phyloP scores from a whole-genome alignment of 768 basidiomycete species.

The Heimioporus sp. region DNA sequence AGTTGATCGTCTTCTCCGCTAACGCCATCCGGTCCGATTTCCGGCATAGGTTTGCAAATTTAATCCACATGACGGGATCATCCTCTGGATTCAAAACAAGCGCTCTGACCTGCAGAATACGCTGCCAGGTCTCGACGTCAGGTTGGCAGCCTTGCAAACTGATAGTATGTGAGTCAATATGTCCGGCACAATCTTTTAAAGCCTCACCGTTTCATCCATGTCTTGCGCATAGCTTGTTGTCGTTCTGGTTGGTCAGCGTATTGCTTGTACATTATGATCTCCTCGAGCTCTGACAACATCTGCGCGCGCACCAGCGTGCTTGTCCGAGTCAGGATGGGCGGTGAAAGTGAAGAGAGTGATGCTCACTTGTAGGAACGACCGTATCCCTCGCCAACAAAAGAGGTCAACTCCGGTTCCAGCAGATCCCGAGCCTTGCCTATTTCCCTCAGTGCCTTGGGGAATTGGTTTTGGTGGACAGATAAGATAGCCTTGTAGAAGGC shows the following conservation, averaged over 20 bases:
- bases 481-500: conserved; percentile 96
- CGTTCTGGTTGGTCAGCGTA: conserved; percentile 91
- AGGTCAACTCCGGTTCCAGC: conserved; percentile 86
- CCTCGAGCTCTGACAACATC: conserved; percentile 97
- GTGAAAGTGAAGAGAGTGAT: not conserved
- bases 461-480: conserved; percentile 95
- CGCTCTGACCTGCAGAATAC: conserved; percentile 93
- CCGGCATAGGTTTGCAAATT: conserved; percentile 96
- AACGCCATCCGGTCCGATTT: conserved; percentile 93
- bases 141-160: conserved; percentile 95
- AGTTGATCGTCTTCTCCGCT: conserved; percentile 96
- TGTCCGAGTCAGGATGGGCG: conserved; percentile 11
- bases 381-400: conserved; percentile 93
- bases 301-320: conserved; percentile 97
- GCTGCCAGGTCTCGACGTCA: conserved; percentile 99
- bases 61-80: conserved; percentile 98
- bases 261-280: conserved; percentile 95
- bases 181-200: not conserved
- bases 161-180: conserved; percentile 1
- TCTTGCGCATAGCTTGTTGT: conserved; percentile 86
- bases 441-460: conserved; percentile 83
- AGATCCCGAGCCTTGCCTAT: conserved; percentile 92
- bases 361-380: conserved; percentile 93
- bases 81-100: conserved; percentile 91
- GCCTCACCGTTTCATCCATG: conserved; percentile 92